Base-by-base conservation (phyloP, 345 rosid genomes). In the Eutrema yunnanense region DNA sequence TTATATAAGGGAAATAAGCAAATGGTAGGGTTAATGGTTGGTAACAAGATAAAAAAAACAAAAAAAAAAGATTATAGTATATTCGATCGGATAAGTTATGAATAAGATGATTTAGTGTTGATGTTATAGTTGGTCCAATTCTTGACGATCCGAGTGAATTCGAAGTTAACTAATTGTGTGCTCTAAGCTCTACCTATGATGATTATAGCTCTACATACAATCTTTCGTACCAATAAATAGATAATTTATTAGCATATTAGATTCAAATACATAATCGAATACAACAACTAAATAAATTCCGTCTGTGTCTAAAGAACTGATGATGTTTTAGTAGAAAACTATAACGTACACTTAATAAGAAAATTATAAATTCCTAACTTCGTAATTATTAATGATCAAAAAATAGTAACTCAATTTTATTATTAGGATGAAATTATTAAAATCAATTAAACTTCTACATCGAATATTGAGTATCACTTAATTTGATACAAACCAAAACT, bases 71-170 rank as follows among this genome's bases (percentile, higher is more conserved):
- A 30, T 22, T 50, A 16, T 30, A 27, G 9, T 22, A 19, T 26
- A 27, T 43, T 34, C 1, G 26, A 22, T 22, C 26, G 42, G 52
- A 44, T 69, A 68, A 68, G 64, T 75, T 50, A 53, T 52, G 43
- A 68, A 52, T 26, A 22, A 41, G 53, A 58, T 61, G 11, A 62
- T 30, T 22, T 62, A 53, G 63, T 65, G n/a, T 65, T 73, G 66
- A 75, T 75, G 52, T 62, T 62, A 34, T 37, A 43, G 65, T 61
- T 75, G 69, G 65, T 73, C 77, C 59, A 66, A 49, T 57, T 58
- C 26, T 57, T 58, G 52, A 69, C n/a, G 32, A 26, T 37, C 79
- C 79, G 79, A 76, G 79, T 69, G 53, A 63, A 63, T 69, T 76
- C 19, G 12, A 76, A 76, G 75, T 76, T 76, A 63, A 70, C 67